Percentiles rank a stretch among this genome's conserved stretches.
Conservation (phyloP, 2,329 filamentous ascomycete species). For the Aureobasidium sp. region DNA sequence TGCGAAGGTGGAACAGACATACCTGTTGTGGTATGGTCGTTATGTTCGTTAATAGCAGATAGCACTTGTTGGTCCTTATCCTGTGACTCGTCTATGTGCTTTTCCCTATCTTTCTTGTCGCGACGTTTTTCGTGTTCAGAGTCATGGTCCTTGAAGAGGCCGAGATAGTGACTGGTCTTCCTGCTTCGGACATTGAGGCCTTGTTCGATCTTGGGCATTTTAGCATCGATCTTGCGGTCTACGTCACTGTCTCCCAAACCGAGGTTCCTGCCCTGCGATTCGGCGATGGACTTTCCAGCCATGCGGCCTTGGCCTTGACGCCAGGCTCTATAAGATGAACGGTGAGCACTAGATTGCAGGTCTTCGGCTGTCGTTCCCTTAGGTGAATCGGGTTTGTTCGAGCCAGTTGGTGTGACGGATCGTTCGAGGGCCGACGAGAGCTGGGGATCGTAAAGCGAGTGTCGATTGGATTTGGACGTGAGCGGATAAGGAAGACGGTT, state of each 20-base stretch:
- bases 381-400: background rate
- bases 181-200: slow-evolving; percentile 51
- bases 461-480: background rate
- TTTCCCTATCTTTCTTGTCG: slow-evolving; percentile 21
- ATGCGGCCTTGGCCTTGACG: slow-evolving; percentile 41
- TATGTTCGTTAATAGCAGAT: background rate
- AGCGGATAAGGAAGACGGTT: slow-evolving; percentile 1
- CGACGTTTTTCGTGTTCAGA: slow-evolving; percentile 46
- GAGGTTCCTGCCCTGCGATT: slow-evolving; percentile 29
- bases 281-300: slow-evolving; percentile 31
- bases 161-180: slow-evolving; percentile 59
- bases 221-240: slow-evolving; percentile 58
- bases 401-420: background rate
- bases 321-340: slow-evolving; percentile 43
- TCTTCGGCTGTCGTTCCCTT: slow-evolving; percentile 11
- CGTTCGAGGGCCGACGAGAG: background rate
- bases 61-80: background rate
- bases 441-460: slow-evolving; percentile 7
- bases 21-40: background rate
- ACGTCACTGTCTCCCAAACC: slow-evolving; percentile 40
- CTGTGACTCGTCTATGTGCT: background rate
- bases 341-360: slow-evolving; percentile 31
- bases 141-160: slow-evolving; percentile 58
- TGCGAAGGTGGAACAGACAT: background rate
- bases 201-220: slow-evolving; percentile 50